phyloP scores from a whole-genome alignment of 169 alveolate species.

The Cryptosporidium sp. region DNA sequence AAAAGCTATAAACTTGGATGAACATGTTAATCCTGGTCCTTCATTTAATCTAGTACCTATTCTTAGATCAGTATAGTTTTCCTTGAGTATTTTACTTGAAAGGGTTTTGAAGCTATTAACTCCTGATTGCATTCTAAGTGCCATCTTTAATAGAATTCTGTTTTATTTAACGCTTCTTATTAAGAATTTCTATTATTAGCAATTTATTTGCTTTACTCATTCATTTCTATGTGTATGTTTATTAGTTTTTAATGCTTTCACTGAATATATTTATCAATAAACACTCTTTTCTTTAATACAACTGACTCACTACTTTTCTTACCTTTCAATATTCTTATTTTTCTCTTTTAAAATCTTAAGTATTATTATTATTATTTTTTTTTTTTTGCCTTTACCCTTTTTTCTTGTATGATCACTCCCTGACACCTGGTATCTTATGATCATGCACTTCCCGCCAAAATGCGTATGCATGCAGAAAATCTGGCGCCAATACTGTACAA shows the following conservation, averaged over 20 bases:
- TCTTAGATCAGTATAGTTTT: constrained; percentile 43
- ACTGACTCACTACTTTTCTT: not conserved
- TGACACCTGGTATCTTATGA: constrained; percentile 10
- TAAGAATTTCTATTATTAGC: not conserved
- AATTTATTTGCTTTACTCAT: not conserved
- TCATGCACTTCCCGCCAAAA: constrained; percentile 19
- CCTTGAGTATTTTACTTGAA: constrained; percentile 24
- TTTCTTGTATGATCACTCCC: not conserved
- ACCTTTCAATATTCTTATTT: not conserved
- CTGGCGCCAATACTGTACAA: not conserved
- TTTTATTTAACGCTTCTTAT: not conserved
- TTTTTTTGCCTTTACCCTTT: not conserved
- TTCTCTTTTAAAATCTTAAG: not conserved
- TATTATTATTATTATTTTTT: not conserved
- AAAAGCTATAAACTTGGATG: constrained; percentile 50
- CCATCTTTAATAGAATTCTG: not conserved
- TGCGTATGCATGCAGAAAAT: constrained; percentile 6
- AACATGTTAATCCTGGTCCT: constrained; percentile 60
- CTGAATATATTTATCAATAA: not conserved
- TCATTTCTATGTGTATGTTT: not conserved
- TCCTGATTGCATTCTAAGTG: constrained; percentile 19
- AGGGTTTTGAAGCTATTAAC: constrained; percentile 24
- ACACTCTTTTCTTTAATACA: not conserved
- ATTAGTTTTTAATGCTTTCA: not conserved
- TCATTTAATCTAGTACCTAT: constrained; percentile 71